Evolutionary conservation across 495 filamentous ascomycete genomes (phyloP).

Genomic region (Parathielavia hyrcaniae): DNA sequence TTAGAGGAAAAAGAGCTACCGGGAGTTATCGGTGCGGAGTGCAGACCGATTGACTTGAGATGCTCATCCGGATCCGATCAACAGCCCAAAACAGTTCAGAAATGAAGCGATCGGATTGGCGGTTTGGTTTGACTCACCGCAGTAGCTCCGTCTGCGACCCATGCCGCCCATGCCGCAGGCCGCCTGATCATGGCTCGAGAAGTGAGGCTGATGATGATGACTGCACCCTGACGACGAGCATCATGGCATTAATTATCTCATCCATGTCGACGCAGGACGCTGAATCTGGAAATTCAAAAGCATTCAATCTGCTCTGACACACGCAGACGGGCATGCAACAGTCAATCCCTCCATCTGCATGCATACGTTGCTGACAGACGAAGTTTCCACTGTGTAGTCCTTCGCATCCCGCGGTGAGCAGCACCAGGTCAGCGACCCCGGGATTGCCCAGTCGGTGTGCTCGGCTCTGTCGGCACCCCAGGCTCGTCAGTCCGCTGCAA

Average conservation of each 20-base stretch:
- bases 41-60: too few species aligned
- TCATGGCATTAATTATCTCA: neutral
- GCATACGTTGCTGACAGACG: slow-evolving; percentile 9
- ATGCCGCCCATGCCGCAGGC: neutral
- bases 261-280: slow-evolving; percentile 14
- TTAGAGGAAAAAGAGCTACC: neutral
- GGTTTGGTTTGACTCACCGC: neutral
- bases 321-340: neutral
- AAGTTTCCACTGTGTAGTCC: too few species aligned
- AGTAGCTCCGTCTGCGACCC: slow-evolving; percentile 2
- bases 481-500: too few species aligned
- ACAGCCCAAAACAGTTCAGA: neutral
- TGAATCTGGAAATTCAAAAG: slow-evolving; percentile 19
- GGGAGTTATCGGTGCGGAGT: too few species aligned
- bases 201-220: slow-evolving; percentile 23
- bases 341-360: slow-evolving; percentile 1
- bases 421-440: neutral
- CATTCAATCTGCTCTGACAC: slow-evolving; percentile 2
- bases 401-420: slow-evolving; percentile 1
- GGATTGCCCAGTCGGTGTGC: neutral
- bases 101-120: slow-evolving; percentile 6
- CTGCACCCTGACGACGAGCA: neutral
- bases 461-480: slow-evolving; percentile 20
- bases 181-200: slow-evolving; percentile 2
- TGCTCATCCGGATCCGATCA: slow-evolving; percentile 4